Conservation (phyloP, 805 yeast genomes). For the Candida pini region DNA sequence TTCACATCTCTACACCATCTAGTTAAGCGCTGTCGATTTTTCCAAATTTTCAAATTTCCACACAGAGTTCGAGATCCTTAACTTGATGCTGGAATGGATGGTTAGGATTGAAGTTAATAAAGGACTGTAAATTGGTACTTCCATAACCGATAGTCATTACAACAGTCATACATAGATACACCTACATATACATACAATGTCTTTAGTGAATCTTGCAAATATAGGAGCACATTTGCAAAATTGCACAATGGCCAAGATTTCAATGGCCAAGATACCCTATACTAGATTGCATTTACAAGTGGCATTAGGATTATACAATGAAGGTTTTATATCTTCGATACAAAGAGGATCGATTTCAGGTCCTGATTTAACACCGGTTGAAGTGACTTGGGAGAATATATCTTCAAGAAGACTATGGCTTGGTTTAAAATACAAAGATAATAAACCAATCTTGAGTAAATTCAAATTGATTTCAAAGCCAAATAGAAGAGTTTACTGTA, state of each 20-base stretch:
- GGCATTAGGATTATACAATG: conserved; percentile 78
- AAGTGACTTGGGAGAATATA: conserved; percentile 81
- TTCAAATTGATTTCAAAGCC: conserved; percentile 80
- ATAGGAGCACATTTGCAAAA: conserved; percentile 87
- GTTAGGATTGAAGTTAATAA: no score
- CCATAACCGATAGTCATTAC: no score
- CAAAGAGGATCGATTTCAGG: conserved; percentile 82
- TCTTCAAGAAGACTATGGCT: conserved; percentile 87
- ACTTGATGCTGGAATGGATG: no score
- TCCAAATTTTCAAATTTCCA: no score
- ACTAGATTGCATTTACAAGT: conserved; percentile 77
- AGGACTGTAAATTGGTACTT: no score
- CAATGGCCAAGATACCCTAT: conserved; percentile 78
- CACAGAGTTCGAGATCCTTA: no score
- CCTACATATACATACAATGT: conserved; percentile 45
- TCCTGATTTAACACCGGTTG: conserved; percentile 72
- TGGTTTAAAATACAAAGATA: conserved; percentile 81
- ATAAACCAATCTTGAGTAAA: conserved; percentile 67
- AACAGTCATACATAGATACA: no score
- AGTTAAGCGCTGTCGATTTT: no score
- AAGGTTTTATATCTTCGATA: conserved; percentile 81
- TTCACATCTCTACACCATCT: no score
- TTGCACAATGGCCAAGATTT: conserved; percentile 66
- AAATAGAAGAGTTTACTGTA: conserved; percentile 64
- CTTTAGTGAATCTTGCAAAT: conserved; percentile 77